Evolutionary conservation across 2,329 filamentous ascomycete species (phyloP), one percentile per base, ranked within the genome.

Genomic region (Stemphylium vesicarium): DNA sequence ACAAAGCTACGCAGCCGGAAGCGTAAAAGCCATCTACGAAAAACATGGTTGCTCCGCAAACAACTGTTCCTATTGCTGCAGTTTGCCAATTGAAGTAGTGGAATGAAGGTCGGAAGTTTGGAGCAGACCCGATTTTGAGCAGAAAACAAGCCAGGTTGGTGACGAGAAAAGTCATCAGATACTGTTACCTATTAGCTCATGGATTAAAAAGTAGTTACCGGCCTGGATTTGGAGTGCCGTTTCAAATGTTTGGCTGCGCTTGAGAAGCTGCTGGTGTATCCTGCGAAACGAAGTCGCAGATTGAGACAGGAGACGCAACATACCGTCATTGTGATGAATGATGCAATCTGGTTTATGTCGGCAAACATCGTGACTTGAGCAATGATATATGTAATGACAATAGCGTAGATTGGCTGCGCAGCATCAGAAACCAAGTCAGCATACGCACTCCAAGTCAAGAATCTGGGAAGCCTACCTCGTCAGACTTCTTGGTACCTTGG

Each of bases 81-180:
- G 91, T 94, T 71, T 92, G 85, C 88, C 90, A 93, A 58, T 86
- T 93, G 77, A 96, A 96, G 70, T 93, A 94, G 69, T 91, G 89
- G 75, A 96, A 96, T 0, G 89, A 91, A 0, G 92, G 92, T 20
- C 92, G 83, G 64, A 96, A 96, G 70, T 96, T 96, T 4, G 92
- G 92, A 0, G 92, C 92, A 0, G 92, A 94, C 1, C 91, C 89
- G 52, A 96, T 88, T 72, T 94, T 94, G 50, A 96, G 81, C 1
- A 96, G 79, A 66, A 96, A 96, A 64, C 91, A 96, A 6, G 92
- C 92, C 8, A 96, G 77, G 61, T 96, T 96, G 75, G 91, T 95
- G 36, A 94, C 90, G 45, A 96, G 84, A 68, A 96, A 96, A 0
- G 92, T 96, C 88, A 96, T 94, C 68, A 95, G 85, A 70, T 95